Evolutionary conservation across 2,329 filamentous ascomycete species (phyloP), one percentile per base, ranked within the genome.

Genomic region (Colletotrichum tabaci): DNA sequence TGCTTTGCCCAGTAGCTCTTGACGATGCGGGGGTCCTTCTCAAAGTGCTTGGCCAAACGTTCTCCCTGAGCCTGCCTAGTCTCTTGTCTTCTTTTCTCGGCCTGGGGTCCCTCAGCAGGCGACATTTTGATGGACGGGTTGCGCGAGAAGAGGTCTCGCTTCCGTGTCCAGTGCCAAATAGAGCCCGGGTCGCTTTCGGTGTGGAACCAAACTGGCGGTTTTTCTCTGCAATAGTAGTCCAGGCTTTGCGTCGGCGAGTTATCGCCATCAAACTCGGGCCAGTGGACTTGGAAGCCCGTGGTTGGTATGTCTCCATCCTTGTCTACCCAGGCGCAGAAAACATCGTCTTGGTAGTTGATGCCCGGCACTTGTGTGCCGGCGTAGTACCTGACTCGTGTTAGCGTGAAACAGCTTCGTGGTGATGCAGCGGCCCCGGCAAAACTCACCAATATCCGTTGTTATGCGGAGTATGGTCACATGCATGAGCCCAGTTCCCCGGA

Each of bases 251-350:
- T 73, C 30, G 57, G 61, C 7, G 55, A 42, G n/a, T 74, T 23
- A 10, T 65, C 73, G 18, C 18, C 44, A 7, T 73, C 61, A 66
- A 78, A 80, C 52, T 78, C 76, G 26, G 77, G 77, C 75, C 76
- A 80, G 74, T 79, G 78, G 6, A 79, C 61, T 53, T 80, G 78
- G 61, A 80, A 80, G 4, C 76, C 77, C 2, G 75, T 79, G 46
- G 78, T 74, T n/a, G 75, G 74, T 50, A 74, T 56, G 65, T 77
- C 73, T 53, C 74, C 69, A 57, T 78, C 73, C 16, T 38, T 65
- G 71, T 77, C 75, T 46, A 79, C 74, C 77, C 76, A 79, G 0
- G 76, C 21, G 50, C 76, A 79, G 49, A 42, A 61, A 9, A 56
- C 38, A 66, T 75, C 71, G 12, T 74, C 74, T 12, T 62, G 69